Base-by-base conservation (phyloP, 148 eudicot species). In the Cornus controversa region DNA sequence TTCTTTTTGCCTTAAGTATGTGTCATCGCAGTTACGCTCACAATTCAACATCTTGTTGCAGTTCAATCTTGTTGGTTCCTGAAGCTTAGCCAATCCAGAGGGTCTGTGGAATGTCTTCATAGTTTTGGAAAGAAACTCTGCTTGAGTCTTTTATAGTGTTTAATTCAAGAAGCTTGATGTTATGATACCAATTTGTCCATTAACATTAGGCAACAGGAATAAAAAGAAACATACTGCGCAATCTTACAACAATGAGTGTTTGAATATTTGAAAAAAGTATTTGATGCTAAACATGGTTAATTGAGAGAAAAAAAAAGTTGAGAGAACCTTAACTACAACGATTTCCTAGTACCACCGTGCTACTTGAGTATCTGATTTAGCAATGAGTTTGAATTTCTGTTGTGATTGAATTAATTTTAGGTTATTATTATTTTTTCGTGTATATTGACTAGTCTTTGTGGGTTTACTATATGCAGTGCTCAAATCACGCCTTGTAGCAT, bases 381-480 rank as follows among this genome's bases (percentile, higher is more conserved):
- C 57, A 50, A 15, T 50, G 20, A 50, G 2, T 13, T 50, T 16
- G 15, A 16, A 50, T 5, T 15, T 50, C 18, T 11, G 57, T 50
- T 50, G 57, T 50, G 57, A 50, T 50, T 50, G 20, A 50, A 50
- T 11, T 50, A 50, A 50, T 20, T 50, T 5, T 66, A 31, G 22
- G n/a, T 4, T 10, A 18, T 68, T 10, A 34, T 22, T 69, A 8
- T 8, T 10, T n/a, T n/a, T 20, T 10, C 18, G 5, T 31, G 36
- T 64, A 13, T 8, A 31, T 64, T 40, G 25, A 36, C 71, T 76
- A 47, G 50, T 50, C 50, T 24, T 50, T 25, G 22, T 8, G 42
- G 36, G 54, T 66, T 11, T 23, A 50, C 50, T 10, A 70, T 28
- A 10, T 76, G 78, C 72, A 76, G 78, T 67, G 62, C 36, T 76